These are phyloP conservation scores for Cicer pinnatifidum DNA, from an alignment of 306 rosid genomes.

Conservation along the genomic window DNA sequence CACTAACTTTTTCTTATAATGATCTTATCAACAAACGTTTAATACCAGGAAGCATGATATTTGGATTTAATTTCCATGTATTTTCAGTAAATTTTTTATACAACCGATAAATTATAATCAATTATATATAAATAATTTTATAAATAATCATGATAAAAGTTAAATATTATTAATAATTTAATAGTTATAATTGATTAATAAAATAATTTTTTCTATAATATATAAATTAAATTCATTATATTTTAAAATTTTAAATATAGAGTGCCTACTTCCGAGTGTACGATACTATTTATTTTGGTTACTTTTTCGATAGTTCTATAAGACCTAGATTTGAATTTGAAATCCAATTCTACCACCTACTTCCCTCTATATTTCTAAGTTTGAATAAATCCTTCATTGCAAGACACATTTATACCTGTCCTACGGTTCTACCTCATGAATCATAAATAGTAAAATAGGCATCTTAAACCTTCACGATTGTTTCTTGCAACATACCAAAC, in stretches of 20 bases:
- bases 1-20: no score
- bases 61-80: no score
- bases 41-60: no score
- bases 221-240: no score
- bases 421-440: background rate
- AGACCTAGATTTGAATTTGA: slow-evolving; percentile 37
- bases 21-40: no score
- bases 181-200: no score
- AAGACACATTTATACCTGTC: slow-evolving; percentile 28
- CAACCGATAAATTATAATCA: no score
- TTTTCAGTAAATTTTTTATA: no score
- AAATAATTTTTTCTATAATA: no score
- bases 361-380: background rate
- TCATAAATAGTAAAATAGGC: slow-evolving; percentile 17
- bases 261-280: background rate
- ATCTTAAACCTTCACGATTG: background rate
- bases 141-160: no score
- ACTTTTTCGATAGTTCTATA: background rate
- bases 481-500: slow-evolving; percentile 4
- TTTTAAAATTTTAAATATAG: background rate
- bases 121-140: no score
- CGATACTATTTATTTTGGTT: slow-evolving; percentile 12
- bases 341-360: slow-evolving; percentile 2
- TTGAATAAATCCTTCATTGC: background rate
- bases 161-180: no score